Percentiles rank a stretch among this genome's conserved stretches.
Conservation (phyloP, 1,284 basidiomycete species). For the Serendipita sp. region DNA sequence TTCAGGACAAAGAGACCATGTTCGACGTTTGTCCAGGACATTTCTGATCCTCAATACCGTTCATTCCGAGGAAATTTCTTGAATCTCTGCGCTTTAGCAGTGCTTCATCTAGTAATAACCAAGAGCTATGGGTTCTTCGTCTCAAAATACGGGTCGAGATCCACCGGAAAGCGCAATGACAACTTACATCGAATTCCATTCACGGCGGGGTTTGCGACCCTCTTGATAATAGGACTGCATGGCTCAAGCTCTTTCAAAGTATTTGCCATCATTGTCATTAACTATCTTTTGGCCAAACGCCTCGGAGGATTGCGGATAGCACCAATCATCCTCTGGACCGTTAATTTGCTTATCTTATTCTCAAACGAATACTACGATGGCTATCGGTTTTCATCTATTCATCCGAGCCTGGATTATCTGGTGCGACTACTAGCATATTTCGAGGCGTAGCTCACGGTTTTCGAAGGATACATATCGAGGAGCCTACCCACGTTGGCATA, state of each 20-base stretch:
- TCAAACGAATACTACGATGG: slow-evolving; percentile 68
- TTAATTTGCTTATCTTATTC: slow-evolving; percentile 66
- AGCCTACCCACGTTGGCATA: slow-evolving; percentile 79
- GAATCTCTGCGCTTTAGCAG: slow-evolving; percentile 35
- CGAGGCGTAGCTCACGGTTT: not conserved
- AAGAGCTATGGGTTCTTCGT: slow-evolving; percentile 24
- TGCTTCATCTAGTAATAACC: slow-evolving; percentile 25
- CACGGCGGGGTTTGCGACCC: slow-evolving; percentile 37
- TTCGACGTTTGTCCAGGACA: slow-evolving; percentile 40
- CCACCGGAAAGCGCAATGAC: slow-evolving; percentile 18
- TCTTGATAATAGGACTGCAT: slow-evolving; percentile 70
- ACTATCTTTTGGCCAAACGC: slow-evolving; percentile 52
- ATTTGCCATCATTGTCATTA: slow-evolving; percentile 49
- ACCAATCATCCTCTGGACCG: slow-evolving; percentile 53
- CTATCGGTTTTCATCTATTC: slow-evolving; percentile 50
- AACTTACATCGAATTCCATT: slow-evolving; percentile 36
- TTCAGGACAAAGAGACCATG: not conserved
- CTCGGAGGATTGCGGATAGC: slow-evolving; percentile 30
- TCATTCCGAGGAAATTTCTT: slow-evolving; percentile 65
- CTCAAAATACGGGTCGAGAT: slow-evolving; percentile 13
- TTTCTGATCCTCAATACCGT: slow-evolving; percentile 75
- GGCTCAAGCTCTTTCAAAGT: slow-evolving; percentile 79
- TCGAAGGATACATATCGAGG: slow-evolving; percentile 54
- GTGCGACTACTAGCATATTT: slow-evolving; percentile 24
- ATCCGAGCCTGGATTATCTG: slow-evolving; percentile 38